These are phyloP conservation scores for Xylaria bambusicola DNA, from an alignment of 495 filamentous ascomycete genomes.

Conservation along the genomic window DNA sequence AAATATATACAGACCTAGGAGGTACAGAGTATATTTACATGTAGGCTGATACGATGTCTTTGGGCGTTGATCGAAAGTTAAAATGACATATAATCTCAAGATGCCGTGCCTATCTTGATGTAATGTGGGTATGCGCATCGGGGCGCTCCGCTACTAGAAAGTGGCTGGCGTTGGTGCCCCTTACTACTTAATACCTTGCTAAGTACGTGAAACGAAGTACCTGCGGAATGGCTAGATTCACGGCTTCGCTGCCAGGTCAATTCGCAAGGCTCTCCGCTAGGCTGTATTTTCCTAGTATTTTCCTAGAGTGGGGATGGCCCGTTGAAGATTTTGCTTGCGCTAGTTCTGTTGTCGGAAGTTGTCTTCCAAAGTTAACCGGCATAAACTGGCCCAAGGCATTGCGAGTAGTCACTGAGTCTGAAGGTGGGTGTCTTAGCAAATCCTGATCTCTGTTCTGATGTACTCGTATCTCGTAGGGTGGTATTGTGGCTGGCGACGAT, in stretches of 20 bases:
- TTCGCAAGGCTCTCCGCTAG: neutral
- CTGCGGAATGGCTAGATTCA: too few species aligned
- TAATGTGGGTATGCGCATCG: slow-evolving; percentile 11
- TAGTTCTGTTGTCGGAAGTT: neutral
- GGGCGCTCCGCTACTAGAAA: neutral
- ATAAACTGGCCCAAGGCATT: neutral
- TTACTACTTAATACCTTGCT: too few species aligned
- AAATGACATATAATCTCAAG: slow-evolving; percentile 1
- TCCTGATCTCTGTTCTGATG: slow-evolving; percentile 1
- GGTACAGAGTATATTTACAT: too few species aligned
- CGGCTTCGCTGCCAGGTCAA: too few species aligned
- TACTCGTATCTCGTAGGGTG: slow-evolving; percentile 16
- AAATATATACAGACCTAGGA: too few species aligned
- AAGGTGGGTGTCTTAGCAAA: neutral
- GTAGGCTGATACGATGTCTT: too few species aligned
- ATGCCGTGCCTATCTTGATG: neutral
- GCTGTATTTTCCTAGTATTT: neutral
- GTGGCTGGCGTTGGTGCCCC: too few species aligned
- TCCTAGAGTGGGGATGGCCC: too few species aligned
- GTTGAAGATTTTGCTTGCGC: neutral
- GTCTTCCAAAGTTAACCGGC: neutral
- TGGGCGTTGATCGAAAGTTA: too few species aligned
- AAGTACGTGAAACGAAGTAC: too few species aligned
- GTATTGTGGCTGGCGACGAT: slow-evolving; percentile 31
- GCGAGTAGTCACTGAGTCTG: neutral